Evolutionary conservation across 208 protist species (phyloP).

Genomic region (Leishmania lainsoni): DNA sequence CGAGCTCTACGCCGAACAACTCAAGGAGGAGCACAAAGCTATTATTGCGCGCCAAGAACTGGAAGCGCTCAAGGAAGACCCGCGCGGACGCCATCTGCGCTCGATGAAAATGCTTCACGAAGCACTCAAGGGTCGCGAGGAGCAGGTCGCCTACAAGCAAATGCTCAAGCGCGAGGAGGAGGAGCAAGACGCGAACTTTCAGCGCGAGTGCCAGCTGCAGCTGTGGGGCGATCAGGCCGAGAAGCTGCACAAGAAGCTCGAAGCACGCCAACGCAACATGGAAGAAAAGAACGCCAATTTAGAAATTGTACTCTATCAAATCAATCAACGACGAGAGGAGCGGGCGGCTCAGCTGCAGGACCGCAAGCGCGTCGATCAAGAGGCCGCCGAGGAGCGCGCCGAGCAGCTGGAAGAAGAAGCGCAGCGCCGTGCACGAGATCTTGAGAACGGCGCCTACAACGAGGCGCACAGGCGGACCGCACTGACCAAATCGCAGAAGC

Average conservation of each 20-base stretch:
- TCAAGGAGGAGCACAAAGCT: conserved; percentile 60
- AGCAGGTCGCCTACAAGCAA: conserved; percentile 70
- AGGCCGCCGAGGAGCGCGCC: conserved; percentile 63
- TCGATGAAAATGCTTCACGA: conserved; percentile 65
- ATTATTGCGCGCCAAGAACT: conserved; percentile 50
- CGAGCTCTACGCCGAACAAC: conserved; percentile 57
- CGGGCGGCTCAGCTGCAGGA: conserved; percentile 42
- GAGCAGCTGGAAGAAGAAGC: conserved; percentile 56
- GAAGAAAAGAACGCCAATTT: conserved; percentile 77
- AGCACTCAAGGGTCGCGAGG: conserved; percentile 63
- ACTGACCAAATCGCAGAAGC: conserved; percentile 50
- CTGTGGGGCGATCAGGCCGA: conserved; percentile 56
- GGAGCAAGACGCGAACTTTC: conserved; percentile 27
- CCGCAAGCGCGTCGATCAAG: conserved; percentile 30
- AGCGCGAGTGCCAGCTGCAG: conserved; percentile 41
- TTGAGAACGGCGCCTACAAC: conserved; percentile 56
- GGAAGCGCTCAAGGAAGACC: conserved; percentile 68
- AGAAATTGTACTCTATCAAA: conserved; percentile 67
- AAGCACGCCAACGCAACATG: conserved; percentile 53
- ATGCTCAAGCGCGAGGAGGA: conserved; percentile 37
- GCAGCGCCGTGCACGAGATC: conserved; percentile 29
- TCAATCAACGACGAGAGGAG: conserved; percentile 51
- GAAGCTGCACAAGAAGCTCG: conserved; percentile 49
- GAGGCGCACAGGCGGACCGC: conserved; percentile 32
- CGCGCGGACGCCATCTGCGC: conserved; percentile 66